Conservation (phyloP, 352 stramenopile genomes). For the Phytophthora quininea region DNA sequence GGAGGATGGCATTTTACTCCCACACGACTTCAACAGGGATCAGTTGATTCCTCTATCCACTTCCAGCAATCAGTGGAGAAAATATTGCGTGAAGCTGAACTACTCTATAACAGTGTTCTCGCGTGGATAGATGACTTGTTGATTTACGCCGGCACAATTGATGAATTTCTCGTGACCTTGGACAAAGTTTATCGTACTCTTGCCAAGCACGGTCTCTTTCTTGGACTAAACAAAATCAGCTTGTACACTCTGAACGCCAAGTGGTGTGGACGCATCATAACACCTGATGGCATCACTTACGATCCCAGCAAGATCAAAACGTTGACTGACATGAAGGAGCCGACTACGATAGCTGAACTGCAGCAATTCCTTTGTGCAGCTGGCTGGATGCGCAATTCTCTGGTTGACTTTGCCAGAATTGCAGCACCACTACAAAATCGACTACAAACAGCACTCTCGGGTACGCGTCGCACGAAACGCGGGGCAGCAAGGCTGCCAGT, state of each 20-base stretch:
- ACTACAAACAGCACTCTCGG: background rate
- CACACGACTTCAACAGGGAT: conserved; percentile 1
- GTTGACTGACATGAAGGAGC: background rate
- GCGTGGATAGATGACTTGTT: conserved; percentile 3
- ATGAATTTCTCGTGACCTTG: conserved; percentile 3
- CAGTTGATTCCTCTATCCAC: background rate
- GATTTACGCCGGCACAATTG: conserved; percentile 1
- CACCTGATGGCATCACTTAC: background rate
- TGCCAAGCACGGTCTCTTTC: conserved; percentile 1
- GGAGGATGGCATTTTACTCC: background rate
- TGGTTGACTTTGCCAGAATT: background rate
- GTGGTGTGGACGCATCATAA: background rate
- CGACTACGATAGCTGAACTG: background rate
- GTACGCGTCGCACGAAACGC: background rate
- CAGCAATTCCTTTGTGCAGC: background rate
- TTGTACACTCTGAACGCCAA: conserved; percentile 1
- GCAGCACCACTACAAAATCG: background rate
- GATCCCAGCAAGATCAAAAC: background rate
- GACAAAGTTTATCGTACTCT: background rate
- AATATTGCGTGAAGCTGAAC: background rate
- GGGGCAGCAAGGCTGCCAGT: background rate
- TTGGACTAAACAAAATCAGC: conserved; percentile 1
- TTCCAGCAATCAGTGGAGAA: conserved; percentile 4
- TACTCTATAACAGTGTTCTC: background rate
- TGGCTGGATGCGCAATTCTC: background rate